A percentile compares a stretch with the other conserved stretches of the same genome.
Conservation (phyloP, 192 early-diverging fungal species). For the Coemansia sp. region DNA sequence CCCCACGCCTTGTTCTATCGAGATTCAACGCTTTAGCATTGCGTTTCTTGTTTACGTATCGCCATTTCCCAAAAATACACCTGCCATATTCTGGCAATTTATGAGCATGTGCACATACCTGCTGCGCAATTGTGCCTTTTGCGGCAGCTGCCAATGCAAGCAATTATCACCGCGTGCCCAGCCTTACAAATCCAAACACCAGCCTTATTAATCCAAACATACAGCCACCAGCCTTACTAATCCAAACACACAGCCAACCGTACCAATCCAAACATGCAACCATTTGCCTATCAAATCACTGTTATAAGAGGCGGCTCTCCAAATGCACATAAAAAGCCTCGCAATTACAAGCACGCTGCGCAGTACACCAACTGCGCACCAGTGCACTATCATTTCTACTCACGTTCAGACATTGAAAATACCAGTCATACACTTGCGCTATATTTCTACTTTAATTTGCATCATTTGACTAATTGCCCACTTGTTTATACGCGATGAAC, state of each 20-base stretch:
- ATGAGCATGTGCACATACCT: neutral
- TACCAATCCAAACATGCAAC: too few species aligned
- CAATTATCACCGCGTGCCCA: too few species aligned
- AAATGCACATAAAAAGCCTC: neutral
- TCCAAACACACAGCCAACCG: too few species aligned
- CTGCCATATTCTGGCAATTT: neutral
- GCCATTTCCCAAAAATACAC: neutral
- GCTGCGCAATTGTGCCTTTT: neutral
- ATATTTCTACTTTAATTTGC: neutral
- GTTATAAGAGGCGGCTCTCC: neutral
- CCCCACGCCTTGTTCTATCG: too few species aligned
- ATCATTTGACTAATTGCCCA: neutral
- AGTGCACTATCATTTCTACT: neutral
- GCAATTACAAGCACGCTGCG: neutral
- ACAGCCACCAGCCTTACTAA: neutral
- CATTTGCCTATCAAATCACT: neutral
- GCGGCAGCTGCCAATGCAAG: too few species aligned
- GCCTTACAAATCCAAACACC: too few species aligned
- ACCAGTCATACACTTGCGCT: too few species aligned
- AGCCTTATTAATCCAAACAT: neutral
- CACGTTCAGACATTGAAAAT: too few species aligned
- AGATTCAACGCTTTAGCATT: too few species aligned
- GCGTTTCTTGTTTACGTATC: neutral
- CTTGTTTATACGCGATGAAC: neutral
- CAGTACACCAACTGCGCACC: neutral